Evolutionary conservation across 352 stramenopile genomes (phyloP), one percentile per base, ranked within the genome.

Genomic region (Pythium insidiosum): DNA sequence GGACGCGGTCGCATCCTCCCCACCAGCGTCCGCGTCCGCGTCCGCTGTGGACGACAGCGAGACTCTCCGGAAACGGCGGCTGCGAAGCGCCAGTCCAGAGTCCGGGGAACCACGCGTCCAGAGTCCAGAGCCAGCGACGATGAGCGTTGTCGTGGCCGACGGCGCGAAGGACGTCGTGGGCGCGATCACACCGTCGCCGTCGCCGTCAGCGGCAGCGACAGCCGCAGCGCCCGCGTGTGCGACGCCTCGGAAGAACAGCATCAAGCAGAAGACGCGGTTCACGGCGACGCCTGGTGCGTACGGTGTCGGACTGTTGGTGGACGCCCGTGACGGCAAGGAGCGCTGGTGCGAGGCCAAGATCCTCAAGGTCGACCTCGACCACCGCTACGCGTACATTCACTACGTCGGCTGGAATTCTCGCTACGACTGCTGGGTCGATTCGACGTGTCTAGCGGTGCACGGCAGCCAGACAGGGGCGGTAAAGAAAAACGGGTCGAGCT

Each of bases 381-480:
- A 65, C 21, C 39, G 64, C 19, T 38, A 58, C 11, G 44, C 79
- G 18, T 84, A 70, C 21, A 65, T 87, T 34, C 77, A 89, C 40
- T 87, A 84, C 50, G 76, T 89, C 42, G 73, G 77, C 33, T 89
- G 73, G 73, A 89, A 89, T 51, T 41, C 73, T 2, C 66, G 77
- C 7, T 83, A 83, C 43, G 77, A 89, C 39, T 63, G 60, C 37
- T 89, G 77, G 77, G 49, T 85, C 9, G 18, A 50, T 10, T 41
- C 58, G 6, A 52, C 73, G n/a, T 62, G 60, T 3, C 47, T 84
- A 26, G 60, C 61, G 3, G 65, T 72, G 5, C 77, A 89, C 26
- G 74, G 73, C 1, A 78, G 55, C 24, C 63, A 77, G 30, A 81
- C 67, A 12, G 33, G 21, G 4, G 46, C 23, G 15, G 47, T 47